Base-by-base conservation (phyloP, 73 alveolate genomes). In the Diophrys appendiculata region DNA sequence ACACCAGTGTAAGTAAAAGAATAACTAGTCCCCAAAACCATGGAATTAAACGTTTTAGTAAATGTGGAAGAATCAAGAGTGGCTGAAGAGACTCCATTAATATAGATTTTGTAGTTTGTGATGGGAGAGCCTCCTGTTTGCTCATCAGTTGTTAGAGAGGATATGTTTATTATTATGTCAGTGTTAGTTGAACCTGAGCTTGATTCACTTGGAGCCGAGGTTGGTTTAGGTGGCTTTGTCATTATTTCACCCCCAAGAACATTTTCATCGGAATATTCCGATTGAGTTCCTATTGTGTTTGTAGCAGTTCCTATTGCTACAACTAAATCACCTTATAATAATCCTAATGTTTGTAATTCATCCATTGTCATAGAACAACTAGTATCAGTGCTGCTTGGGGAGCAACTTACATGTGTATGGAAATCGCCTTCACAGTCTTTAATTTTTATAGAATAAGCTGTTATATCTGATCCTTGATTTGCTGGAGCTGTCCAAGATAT, bases 401-500 rank as follows among this genome's bases (percentile, higher is more conserved):
- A 5, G 60, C 60, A 43, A 43, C n/a, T 43, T 5, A 18, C 5
- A 43, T 5, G 5, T 5, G 60, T 11, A 11, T 5, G 18, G n/a
- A 5, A 43, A 3, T 2, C 3, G 23, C 54, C 54, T 23, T 31
- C 75, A 23, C n/a, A 74, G 26, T 83, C 71, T 13, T 68, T 68
- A 27, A 73, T 26, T 11, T 33, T 3, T 1, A 52, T 54, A 52
- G 25, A 8, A 26, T 70, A 70, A 31, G 52, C 14, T 1, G 68
- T 70, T 22, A 70, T 70, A 29, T 5, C 35, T 22, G 68, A 30
- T 1, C 78, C 78, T 30, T 54, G 34, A 28, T 75, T 43, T 5
- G 28, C 69, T 11, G 92, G 92, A 22, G 81, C 73, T 8, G 69
- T 34, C 92, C 92, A 84, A 30, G 22, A 25, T 14, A 84, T 43